Evolutionary conservation across 2,329 filamentous ascomycete genomes (phyloP).

Genomic region (Emericellopsis cladophorae): DNA sequence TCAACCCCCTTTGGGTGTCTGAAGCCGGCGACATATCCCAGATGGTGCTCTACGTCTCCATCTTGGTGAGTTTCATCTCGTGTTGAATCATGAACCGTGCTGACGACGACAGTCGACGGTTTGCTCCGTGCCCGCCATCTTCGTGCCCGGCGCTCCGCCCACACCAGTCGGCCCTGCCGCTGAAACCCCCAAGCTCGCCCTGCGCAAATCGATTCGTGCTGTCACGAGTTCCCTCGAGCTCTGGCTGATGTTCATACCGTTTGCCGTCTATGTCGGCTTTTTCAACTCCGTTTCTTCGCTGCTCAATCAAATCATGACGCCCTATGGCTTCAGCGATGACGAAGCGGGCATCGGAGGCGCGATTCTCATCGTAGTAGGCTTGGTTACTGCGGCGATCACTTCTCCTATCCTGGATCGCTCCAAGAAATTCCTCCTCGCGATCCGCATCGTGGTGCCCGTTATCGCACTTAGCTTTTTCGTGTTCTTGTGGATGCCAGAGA

Average conservation of each 20-base stretch:
- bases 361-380: slow-evolving; percentile 76
- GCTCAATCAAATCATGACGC: slow-evolving; percentile 78
- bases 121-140: slow-evolving; percentile 62
- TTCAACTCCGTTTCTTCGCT: slow-evolving; percentile 89
- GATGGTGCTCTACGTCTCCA: slow-evolving; percentile 74
- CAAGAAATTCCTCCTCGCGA: slow-evolving; percentile 62
- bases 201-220: slow-evolving; percentile 37
- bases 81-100: too few species aligned
- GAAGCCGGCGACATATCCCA: slow-evolving; percentile 53
- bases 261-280: slow-evolving; percentile 72
- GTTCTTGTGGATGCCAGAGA: slow-evolving; percentile 65
- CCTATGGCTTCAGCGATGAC: slow-evolving; percentile 73
- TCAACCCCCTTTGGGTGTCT: slow-evolving; percentile 66
- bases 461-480: slow-evolving; percentile 61
- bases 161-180: slow-evolving; percentile 63
- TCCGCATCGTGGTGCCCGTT: slow-evolving; percentile 64
- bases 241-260: slow-evolving; percentile 73
- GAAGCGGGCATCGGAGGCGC: slow-evolving; percentile 85
- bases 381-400: slow-evolving; percentile 62
- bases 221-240: slow-evolving; percentile 53
- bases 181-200: slow-evolving; percentile 39
- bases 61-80: slow-evolving; percentile 49
- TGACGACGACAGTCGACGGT: slow-evolving; percentile 17
- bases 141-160: slow-evolving; percentile 65
- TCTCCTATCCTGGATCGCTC: slow-evolving; percentile 77